Base-by-base conservation (phyloP, 2,329 filamentous ascomycete species). In the Xylaria arbuscula region DNA sequence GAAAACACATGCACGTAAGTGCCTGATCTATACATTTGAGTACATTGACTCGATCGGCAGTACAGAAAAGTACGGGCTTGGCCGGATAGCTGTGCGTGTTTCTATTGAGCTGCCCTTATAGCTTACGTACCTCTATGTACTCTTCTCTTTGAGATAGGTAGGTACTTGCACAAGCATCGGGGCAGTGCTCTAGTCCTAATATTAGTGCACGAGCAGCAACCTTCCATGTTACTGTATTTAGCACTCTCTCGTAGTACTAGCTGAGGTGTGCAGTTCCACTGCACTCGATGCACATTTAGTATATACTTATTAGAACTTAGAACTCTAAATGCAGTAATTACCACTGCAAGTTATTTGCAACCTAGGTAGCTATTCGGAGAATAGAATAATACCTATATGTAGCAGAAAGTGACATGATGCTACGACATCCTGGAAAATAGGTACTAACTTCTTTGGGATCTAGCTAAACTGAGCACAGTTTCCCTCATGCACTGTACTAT, bases 161-260 rank as follows among this genome's bases (percentile, higher is more conserved):
- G 17, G 47, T 50, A 13, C 15, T 54, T 54, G 8, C n/a, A 34
- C 51, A 17, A 34, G 17, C 28, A 10, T 9, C 28, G 15, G 51
- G 51, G 51, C 51, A 34, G 32, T 54, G 51, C 51, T 36, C 34
- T n/a, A 7, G 17, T 54, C 5, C 51, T 54, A 54, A 54, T 54
- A 51, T 53, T 54, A 54, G 51, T 19, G 36, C 17, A 53, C 19
- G 48, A 24, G 6, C 28, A 7, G 50, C 13, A 9, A 24, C 28
- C 8, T 8, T 47, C 6, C 19, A 22, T 22, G 45, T 47, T 8
- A 8, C 40, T 9, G 19, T 48, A 48, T 47, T 47, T 9, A 11
- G 17, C 28, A 36, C 28, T 11, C 9, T n/a, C n/a, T n/a, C n/a
- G n/a, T n/a, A n/a, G 11, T 32, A 36, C 48, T 19, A 54, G n/a